Conservation (phyloP, 1,284 basidiomycete species). For the Pascua guehoae region DNA sequence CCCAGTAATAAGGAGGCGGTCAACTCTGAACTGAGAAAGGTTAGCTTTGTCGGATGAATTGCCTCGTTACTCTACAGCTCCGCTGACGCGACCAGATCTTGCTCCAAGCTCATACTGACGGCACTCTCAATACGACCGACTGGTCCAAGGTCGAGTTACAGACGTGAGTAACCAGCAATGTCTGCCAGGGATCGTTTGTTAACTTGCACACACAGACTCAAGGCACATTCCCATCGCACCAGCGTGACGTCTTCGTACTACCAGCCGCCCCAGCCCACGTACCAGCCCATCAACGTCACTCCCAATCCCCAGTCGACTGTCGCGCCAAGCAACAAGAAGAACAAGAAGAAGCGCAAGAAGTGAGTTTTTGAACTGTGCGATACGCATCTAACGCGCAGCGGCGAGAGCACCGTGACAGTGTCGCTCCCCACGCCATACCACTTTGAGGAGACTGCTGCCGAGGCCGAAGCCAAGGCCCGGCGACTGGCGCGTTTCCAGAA, state of each 20-base stretch:
- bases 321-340: constrained; percentile 7
- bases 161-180: constrained; percentile 22
- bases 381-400: constrained; percentile 10
- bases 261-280: constrained; percentile 1
- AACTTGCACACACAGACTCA: constrained; percentile 23
- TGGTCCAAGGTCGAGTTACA: constrained; percentile 46
- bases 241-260: background rate
- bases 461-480: constrained; percentile 39
- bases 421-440: constrained; percentile 21
- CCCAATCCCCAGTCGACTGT: background rate
- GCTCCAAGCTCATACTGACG: constrained; percentile 45
- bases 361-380: constrained; percentile 13
- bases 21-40: constrained; percentile 47
- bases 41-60: constrained; percentile 28
- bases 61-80: background rate
- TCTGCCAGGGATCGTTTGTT: background rate
- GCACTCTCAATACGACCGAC: constrained; percentile 44
- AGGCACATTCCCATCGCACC: constrained; percentile 32
- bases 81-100: constrained; percentile 32
- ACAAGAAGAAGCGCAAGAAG: constrained; percentile 43
- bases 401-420: constrained; percentile 2
- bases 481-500: constrained; percentile 39
- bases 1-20: constrained; percentile 47
- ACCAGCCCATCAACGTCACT: background rate
- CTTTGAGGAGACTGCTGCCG: constrained; percentile 24